Evolutionary conservation across 192 early-diverging fungal species (phyloP), one percentile per base, ranked within the genome.

Genomic region (Coemansia sp.): DNA sequence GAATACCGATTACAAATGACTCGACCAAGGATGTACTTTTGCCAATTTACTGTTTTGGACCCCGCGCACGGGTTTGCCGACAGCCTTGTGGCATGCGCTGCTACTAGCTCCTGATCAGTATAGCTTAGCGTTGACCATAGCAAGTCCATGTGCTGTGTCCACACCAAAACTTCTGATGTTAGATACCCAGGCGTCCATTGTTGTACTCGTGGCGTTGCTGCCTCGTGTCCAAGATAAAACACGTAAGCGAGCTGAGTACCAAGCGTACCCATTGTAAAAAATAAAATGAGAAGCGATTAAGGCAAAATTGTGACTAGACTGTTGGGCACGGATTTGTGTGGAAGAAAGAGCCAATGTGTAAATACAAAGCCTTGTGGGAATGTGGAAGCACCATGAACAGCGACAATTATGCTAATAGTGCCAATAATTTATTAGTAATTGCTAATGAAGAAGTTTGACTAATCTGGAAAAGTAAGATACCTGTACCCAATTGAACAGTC

Each of bases 61-160:
- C 9, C 29, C 2, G 13, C 12, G 5, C 27, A n/a, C 9, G 49
- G 50, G 55, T 38, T 58, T 22, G 43, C n/a, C 5, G 70, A 37
- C 18, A 70, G 20, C 11, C 22, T 39, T 4, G n/a, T 43, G 34
- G 64, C 64, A 8, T 75, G 64, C 0, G 30, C 32, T 1, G 63
- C 59, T 0, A 69, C 64, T 4, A 10, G 24, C 2, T 20, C 15
- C 24, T 68, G 59, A 10, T 66, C 69, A 11, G 56, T 18, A 2
- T 20, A 16, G 18, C 22, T 20, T 1, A 80, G 44, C 11, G 77
- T 80, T 11, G 72, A 45, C 65, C 68, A 68, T 4, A 73, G 22
- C 35, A 74, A 37, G 30, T 80, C 77, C 8, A 68, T 73, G 27
- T 80, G 77, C 37, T 71, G 61, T 1, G 72, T 50, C 77, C 77